Percentiles rank a stretch among this genome's conserved stretches.
These are phyloP conservation scores for Myochromella boudieri DNA, from an alignment of 768 basidiomycete species.

Conservation along the genomic window DNA sequence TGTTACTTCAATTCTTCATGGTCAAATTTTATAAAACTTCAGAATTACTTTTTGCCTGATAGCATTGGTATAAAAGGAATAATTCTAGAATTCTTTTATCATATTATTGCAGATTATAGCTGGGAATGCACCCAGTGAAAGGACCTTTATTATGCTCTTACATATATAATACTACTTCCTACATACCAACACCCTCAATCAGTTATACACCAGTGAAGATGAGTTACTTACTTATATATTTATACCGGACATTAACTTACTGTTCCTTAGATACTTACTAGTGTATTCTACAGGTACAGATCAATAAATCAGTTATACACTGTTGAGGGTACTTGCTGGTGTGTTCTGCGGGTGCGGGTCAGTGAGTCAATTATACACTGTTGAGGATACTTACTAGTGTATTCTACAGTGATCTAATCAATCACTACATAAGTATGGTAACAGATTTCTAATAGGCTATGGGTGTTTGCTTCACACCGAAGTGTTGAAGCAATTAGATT, in stretches of 20 bases:
- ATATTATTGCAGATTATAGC: no score
- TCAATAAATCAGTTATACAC: neutral
- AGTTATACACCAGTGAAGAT: no score
- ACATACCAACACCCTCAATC: neutral
- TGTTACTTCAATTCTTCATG: no score
- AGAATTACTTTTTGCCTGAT: no score
- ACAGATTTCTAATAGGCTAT: slow-evolving; percentile 1
- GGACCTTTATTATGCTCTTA: no score
- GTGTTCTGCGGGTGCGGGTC: neutral
- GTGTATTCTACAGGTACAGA: neutral
- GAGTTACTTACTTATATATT: neutral
- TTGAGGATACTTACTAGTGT: neutral
- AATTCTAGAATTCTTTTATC: no score
- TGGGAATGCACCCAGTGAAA: no score
- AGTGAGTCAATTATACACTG: neutral
- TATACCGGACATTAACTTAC: no score
- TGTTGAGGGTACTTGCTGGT: neutral
- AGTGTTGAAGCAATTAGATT: neutral
- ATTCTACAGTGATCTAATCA: neutral
- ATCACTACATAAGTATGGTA: neutral
- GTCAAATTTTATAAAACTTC: no score
- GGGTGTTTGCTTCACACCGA: neutral
- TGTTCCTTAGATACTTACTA: no score
- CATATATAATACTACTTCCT: no score
- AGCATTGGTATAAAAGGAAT: no score